A percentile compares a stretch with the other conserved stretches of the same genome.
phyloP scores from a whole-genome alignment of 2,329 filamentous ascomycete species.

The Penicillium sp. region DNA sequence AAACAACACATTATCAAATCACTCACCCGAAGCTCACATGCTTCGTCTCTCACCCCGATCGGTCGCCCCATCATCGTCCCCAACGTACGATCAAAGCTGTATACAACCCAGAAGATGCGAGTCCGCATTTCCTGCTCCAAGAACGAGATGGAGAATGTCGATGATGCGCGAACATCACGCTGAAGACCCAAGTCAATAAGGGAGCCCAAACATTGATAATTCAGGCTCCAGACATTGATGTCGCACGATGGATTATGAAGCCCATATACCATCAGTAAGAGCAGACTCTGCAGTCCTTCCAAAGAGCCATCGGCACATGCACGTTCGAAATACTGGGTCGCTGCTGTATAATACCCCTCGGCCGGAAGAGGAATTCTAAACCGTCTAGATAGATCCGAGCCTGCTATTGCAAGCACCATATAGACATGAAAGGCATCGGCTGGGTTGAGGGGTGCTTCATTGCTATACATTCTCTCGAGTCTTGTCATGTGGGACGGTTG shows the following conservation, averaged over 20 bases:
- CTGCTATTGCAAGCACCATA: slow-evolving; percentile 54
- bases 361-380: slow-evolving; percentile 46
- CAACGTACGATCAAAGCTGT: slow-evolving; percentile 52
- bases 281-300: slow-evolving; percentile 50
- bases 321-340: slow-evolving; percentile 48
- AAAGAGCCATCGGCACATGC: slow-evolving; percentile 51
- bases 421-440: slow-evolving; percentile 48
- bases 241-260: slow-evolving; percentile 51
- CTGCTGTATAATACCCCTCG: slow-evolving; percentile 51
- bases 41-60: slow-evolving; percentile 55
- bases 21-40: slow-evolving; percentile 51
- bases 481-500: slow-evolving; percentile 41
- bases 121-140: slow-evolving; percentile 56
- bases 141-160: slow-evolving; percentile 41
- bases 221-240: slow-evolving; percentile 55
- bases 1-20: not conserved
- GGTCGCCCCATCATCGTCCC: slow-evolving; percentile 58
- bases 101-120: slow-evolving; percentile 56
- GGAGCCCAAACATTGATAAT: slow-evolving; percentile 55
- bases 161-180: slow-evolving; percentile 46
- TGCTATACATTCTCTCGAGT: slow-evolving; percentile 38
- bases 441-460: slow-evolving; percentile 26
- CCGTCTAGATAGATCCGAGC: slow-evolving; percentile 47
- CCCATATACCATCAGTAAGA: slow-evolving; percentile 47
- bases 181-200: slow-evolving; percentile 54